Percentiles rank a stretch among this genome's conserved stretches.
Conservation (phyloP, 1,284 basidiomycete species). For the Trametes versicolor region DNA sequence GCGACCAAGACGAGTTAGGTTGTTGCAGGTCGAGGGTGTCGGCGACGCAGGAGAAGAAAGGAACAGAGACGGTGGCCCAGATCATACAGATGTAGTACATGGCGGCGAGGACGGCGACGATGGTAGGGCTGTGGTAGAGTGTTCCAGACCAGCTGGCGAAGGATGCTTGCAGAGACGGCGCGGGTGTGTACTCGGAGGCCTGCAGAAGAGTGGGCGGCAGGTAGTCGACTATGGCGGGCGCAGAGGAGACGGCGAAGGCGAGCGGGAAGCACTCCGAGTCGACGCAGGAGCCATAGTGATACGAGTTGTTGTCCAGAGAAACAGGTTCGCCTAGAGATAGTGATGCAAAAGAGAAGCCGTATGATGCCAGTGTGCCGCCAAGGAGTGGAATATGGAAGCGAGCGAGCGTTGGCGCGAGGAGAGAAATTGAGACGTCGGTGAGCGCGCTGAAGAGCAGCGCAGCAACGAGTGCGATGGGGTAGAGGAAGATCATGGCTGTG, state of each 20-base stretch:
- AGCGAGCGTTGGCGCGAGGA: constrained; percentile 16
- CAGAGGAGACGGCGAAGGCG: neutral
- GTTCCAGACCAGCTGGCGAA: neutral
- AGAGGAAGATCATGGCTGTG: constrained; percentile 3
- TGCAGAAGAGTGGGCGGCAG: neutral
- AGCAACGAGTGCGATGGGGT: constrained; percentile 12
- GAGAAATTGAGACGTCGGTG: constrained; percentile 4
- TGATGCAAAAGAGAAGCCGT: constrained; percentile 7
- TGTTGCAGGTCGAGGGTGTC: constrained; percentile 6
- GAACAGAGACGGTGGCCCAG: neutral
- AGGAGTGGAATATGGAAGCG: constrained; percentile 14
- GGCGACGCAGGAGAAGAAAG: constrained; percentile 7
- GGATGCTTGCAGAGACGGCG: neutral
- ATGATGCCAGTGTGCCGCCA: constrained; percentile 4
- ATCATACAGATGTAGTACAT: no score
- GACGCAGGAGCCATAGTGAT: constrained; percentile 11
- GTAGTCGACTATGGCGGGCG: constrained; percentile 4
- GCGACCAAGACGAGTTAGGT: constrained; percentile 15
- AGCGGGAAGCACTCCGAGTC: neutral
- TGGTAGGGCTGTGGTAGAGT: neutral
- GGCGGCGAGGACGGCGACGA: neutral
- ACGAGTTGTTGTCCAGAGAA: neutral
- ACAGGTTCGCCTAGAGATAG: neutral
- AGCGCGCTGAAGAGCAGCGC: constrained; percentile 15
- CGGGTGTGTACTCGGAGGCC: neutral